phyloP scores from a whole-genome alignment of 2,329 filamentous ascomycete genomes.

The Fusarium chaquense region DNA sequence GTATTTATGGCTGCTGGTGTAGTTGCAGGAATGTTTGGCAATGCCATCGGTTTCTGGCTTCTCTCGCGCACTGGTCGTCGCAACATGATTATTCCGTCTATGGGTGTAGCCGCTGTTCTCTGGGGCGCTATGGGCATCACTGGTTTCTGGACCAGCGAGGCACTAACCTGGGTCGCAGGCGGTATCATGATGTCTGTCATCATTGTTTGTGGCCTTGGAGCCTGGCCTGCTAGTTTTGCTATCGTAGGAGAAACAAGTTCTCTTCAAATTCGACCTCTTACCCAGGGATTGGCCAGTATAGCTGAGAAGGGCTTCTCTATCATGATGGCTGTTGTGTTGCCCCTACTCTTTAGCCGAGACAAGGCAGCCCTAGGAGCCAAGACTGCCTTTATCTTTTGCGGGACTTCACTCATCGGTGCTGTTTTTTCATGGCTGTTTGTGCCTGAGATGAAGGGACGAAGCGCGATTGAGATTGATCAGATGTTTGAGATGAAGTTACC shows the following conservation, averaged over 20 bases:
- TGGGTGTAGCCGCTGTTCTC: slow-evolving; percentile 51
- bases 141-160: slow-evolving; percentile 25
- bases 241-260: slow-evolving; percentile 52
- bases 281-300: slow-evolving; percentile 57
- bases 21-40: slow-evolving; percentile 59
- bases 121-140: slow-evolving; percentile 58
- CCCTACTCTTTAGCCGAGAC: slow-evolving; percentile 49
- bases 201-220: slow-evolving; percentile 55
- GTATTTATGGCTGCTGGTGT: slow-evolving; percentile 62
- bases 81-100: slow-evolving; percentile 52
- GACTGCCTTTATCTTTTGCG: slow-evolving; percentile 56
- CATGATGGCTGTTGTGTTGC: slow-evolving; percentile 41
- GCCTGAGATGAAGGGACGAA: slow-evolving; percentile 45
- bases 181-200: slow-evolving; percentile 56
- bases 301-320: slow-evolving; percentile 55
- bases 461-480: slow-evolving; percentile 39
- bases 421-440: slow-evolving; percentile 43
- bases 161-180: slow-evolving; percentile 19
- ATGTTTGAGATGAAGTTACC: slow-evolving; percentile 38
- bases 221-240: slow-evolving; percentile 58
- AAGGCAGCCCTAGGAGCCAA: slow-evolving; percentile 55
- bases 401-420: slow-evolving; percentile 43
- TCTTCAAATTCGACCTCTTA: slow-evolving; percentile 37
- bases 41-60: slow-evolving; percentile 59
- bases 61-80: slow-evolving; percentile 57